Percentiles rank a stretch among this genome's conserved stretches.
Conservation (phyloP, 2,329 filamentous ascomycete species). For the Claviceps maximensis region DNA sequence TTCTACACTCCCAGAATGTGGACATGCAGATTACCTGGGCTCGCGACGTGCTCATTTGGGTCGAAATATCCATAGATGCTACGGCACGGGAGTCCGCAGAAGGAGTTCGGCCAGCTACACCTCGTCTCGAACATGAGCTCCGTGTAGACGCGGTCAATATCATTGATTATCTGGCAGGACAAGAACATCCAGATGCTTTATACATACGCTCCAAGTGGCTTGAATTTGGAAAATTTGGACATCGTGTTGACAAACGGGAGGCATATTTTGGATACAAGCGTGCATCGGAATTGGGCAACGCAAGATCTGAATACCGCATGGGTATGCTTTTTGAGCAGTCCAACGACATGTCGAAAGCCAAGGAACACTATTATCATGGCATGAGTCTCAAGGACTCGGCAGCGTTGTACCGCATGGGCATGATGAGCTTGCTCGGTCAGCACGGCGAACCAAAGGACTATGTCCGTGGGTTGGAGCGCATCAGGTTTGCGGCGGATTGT, state of each 20-base stretch:
- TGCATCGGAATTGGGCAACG: conserved; percentile 76
- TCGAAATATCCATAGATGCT: conserved; percentile 70
- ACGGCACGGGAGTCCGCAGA: conserved; percentile 48
- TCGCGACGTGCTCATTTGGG: conserved; percentile 78
- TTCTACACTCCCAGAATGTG: conserved; percentile 86
- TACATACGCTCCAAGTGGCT: conserved; percentile 96
- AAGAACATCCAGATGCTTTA: conserved; percentile 83
- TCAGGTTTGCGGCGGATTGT: conserved; percentile 68
- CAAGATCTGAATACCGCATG: conserved; percentile 86
- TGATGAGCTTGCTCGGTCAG: conserved; percentile 94
- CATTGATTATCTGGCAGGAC: conserved; percentile 75
- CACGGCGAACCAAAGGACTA: conserved; percentile 81
- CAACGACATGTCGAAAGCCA: conserved; percentile 80
- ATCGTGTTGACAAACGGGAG: conserved; percentile 84
- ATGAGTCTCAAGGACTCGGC: conserved; percentile 75
- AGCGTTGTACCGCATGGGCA: conserved; percentile 73
- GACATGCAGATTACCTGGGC: conserved; percentile 97
- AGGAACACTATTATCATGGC: conserved; percentile 79
- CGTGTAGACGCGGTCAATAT: conserved; percentile 84
- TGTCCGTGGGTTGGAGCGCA: conserved; percentile 63
- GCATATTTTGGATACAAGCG: conserved; percentile 77
- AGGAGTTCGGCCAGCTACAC: conserved; percentile 56
- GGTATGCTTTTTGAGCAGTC: conserved; percentile 97
- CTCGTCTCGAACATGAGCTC: conserved; percentile 77
- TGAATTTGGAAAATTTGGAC: conserved; percentile 93